These are phyloP conservation scores for Dendrobium huoshanense DNA, from an alignment of 106 monocot genomes.

Conservation along the genomic window DNA sequence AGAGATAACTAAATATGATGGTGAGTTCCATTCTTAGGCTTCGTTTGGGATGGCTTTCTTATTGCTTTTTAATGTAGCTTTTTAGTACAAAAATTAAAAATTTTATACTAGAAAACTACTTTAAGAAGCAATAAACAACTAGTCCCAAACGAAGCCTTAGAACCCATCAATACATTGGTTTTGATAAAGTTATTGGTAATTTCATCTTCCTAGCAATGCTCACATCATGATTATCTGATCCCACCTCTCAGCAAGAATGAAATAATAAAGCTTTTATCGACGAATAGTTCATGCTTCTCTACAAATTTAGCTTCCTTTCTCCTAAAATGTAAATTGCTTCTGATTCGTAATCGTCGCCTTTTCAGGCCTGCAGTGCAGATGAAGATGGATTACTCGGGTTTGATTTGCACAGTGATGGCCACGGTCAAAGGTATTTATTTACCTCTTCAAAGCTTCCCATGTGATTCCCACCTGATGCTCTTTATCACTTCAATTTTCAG, in stretches of 20 bases:
- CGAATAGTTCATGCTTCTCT: not conserved
- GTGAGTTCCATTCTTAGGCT: no score
- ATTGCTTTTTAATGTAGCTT: no score
- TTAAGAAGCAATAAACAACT: no score
- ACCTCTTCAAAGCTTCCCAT: not conserved
- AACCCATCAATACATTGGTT: no score
- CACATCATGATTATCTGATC: not conserved
- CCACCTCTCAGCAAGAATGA: not conserved
- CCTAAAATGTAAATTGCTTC: not conserved
- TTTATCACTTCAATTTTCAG: slow-evolving; percentile 25
- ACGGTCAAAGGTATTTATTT: slow-evolving; percentile 58
- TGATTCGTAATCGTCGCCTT: not conserved
- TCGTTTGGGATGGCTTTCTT: no score
- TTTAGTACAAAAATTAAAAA: no score
- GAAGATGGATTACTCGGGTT: slow-evolving; percentile 92
- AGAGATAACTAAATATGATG: no score
- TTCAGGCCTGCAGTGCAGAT: slow-evolving; percentile 58
- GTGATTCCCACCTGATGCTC: not conserved
- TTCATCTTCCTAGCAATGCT: not conserved
- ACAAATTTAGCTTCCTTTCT: not conserved
- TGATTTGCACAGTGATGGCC: slow-evolving; percentile 80
- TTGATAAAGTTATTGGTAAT: no score
- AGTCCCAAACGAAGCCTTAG: no score
- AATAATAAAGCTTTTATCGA: not conserved
- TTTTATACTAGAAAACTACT: no score